phyloP scores from a whole-genome alignment of 495 filamentous ascomycete genomes.

The Xylaria telfairii region DNA sequence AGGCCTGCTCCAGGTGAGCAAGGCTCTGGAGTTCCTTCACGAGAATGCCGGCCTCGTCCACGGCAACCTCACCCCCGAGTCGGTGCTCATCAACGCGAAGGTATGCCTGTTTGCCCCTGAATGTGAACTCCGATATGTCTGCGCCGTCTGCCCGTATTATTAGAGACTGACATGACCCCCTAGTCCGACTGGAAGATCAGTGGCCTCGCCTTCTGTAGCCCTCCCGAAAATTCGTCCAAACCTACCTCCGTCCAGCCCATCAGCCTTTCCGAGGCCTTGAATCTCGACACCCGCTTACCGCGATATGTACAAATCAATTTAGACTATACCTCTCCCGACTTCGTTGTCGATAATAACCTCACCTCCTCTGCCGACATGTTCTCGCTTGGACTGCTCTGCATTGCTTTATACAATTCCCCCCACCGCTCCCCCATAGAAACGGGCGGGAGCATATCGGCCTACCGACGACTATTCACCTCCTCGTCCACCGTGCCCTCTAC shows the following conservation, averaged over 20 bases:
- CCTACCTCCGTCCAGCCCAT: constrained; percentile 74
- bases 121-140: neutral
- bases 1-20: constrained; percentile 88
- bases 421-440: constrained; percentile 85
- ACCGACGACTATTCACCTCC: constrained; percentile 79
- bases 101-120: constrained; percentile 45
- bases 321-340: constrained; percentile 93
- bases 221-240: constrained; percentile 70
- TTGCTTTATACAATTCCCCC: constrained; percentile 92
- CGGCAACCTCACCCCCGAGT: constrained; percentile 92
- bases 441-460: constrained; percentile 75
- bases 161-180: constrained; percentile 29
- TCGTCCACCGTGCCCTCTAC: constrained; percentile 76
- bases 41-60: constrained; percentile 95
- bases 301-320: constrained; percentile 84
- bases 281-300: constrained; percentile 84
- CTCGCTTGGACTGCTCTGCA: constrained; percentile 84
- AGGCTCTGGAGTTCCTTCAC: constrained; percentile 94
- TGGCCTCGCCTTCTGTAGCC: constrained; percentile 86
- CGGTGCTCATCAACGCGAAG: constrained; percentile 94
- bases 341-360: constrained; percentile 85
- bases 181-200: constrained; percentile 98
- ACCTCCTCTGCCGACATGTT: constrained; percentile 86
- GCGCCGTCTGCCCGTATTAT: neutral
- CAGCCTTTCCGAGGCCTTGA: constrained; percentile 80